These are phyloP conservation scores for Cercospora janseana DNA, from an alignment of 2,329 filamentous ascomycete genomes.

Conservation along the genomic window DNA sequence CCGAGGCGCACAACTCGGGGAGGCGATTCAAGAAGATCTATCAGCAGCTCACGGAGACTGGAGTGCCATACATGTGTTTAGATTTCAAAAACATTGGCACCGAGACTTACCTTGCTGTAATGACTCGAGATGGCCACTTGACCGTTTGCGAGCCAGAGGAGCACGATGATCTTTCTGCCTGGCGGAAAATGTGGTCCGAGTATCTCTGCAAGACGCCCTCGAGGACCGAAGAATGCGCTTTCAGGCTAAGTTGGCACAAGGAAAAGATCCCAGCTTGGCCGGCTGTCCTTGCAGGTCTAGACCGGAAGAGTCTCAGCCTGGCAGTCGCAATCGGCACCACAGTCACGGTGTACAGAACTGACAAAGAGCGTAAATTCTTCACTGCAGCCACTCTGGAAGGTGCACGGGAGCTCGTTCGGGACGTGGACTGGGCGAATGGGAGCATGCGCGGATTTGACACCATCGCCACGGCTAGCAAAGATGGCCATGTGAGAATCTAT, in stretches of 20 bases:
- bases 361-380: constrained; percentile 75
- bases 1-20: constrained; percentile 69
- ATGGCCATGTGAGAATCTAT: constrained; percentile 87
- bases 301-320: constrained; percentile 72
- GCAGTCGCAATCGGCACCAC: constrained; percentile 83
- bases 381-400: constrained; percentile 72
- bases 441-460: constrained; percentile 88
- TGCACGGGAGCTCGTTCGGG: constrained; percentile 71
- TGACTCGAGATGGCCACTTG: constrained; percentile 77
- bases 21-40: constrained; percentile 74
- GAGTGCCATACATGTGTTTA: constrained; percentile 70
- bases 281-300: constrained; percentile 75
- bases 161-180: constrained; percentile 76
- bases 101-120: constrained; percentile 80
- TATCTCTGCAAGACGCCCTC: constrained; percentile 67
- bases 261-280: constrained; percentile 78
- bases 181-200: constrained; percentile 72
- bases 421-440: constrained; percentile 89
- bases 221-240: constrained; percentile 81
- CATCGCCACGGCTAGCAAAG: constrained; percentile 87
- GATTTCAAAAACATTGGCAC: constrained; percentile 82
- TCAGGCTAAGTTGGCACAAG: constrained; percentile 83
- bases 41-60: constrained; percentile 64
- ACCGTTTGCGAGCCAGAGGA: constrained; percentile 81
- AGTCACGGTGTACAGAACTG: constrained; percentile 79